Conservation (phyloP, 208 protist species). For the Leishmania lainsoni region DNA sequence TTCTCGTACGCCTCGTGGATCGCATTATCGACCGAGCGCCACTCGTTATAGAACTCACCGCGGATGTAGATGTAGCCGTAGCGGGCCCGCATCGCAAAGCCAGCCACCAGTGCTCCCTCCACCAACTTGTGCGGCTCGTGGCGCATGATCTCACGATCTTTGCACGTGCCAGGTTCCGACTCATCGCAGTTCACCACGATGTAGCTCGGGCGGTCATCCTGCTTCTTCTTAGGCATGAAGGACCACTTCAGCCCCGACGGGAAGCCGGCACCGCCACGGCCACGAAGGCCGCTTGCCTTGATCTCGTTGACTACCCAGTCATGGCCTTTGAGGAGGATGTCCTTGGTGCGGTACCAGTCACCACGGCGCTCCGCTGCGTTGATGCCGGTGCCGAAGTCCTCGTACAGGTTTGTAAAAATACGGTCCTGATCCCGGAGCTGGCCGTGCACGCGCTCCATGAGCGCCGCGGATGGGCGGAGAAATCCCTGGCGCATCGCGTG, state of each 20-base stretch:
- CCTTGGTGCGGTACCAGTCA: conserved; percentile 99
- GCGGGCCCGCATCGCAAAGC: conserved; percentile 96
- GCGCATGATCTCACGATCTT: conserved; percentile 99
- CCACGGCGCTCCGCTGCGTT: conserved; percentile 94
- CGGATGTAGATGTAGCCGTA: conserved; percentile 99
- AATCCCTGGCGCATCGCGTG: conserved; percentile 37
- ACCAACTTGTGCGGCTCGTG: conserved; percentile 99
- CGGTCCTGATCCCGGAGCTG: conserved; percentile 97
- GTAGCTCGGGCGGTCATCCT: conserved; percentile 95
- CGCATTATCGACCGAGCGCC: conserved; percentile 91
- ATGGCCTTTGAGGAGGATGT: conserved; percentile 95
- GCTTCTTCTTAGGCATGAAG: conserved; percentile 97
- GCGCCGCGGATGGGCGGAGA: conserved; percentile 34
- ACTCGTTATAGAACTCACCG: conserved; percentile 99
- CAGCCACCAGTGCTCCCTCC: conserved; percentile 97
- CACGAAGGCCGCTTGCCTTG: conserved; percentile 96
- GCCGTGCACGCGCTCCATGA: conserved; percentile 67
- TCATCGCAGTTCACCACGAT: conserved; percentile 99
- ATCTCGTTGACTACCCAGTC: conserved; percentile 98
- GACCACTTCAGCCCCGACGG: conserved; percentile 99
- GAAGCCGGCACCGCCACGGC: conserved; percentile 98
- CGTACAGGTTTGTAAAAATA: conserved; percentile 99
- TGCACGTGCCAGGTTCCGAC: conserved; percentile 99
- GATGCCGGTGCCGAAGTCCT: conserved; percentile 94
- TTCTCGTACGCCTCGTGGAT: conserved; percentile 96